Evolutionary conservation across 108 stramenopile species (phyloP).

Genomic region (Cyclotella atomus): DNA sequence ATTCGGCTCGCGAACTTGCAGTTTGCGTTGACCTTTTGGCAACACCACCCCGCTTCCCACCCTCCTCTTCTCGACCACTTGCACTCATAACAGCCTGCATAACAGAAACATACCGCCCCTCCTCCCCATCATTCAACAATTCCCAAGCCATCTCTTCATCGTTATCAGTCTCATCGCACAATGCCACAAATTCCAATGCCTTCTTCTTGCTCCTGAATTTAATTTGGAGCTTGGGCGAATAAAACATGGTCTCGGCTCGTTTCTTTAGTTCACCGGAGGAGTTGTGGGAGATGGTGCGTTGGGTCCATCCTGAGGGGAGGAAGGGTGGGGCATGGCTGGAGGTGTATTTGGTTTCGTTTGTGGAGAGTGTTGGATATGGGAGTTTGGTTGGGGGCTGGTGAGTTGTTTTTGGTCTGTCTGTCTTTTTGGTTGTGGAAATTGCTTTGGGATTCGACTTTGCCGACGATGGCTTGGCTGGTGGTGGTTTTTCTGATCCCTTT

Average conservation of each 20-base stretch:
- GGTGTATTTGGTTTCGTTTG: neutral
- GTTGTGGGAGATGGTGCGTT: constrained; percentile 8
- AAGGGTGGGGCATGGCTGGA: neutral
- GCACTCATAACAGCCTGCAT: neutral
- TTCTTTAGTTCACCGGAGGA: neutral
- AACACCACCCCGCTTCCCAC: too few species aligned
- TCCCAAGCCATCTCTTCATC: constrained; percentile 6
- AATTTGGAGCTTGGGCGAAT: neutral
- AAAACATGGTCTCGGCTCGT: neutral
- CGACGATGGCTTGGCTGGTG: neutral
- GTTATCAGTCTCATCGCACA: neutral
- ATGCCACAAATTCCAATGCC: neutral
- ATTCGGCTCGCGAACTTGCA: neutral
- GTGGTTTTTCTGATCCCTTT: neutral
- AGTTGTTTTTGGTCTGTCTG: neutral
- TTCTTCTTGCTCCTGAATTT: neutral
- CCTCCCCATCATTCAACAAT: neutral
- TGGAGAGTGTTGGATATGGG: neutral
- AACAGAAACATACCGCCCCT: neutral
- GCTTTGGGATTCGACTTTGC: neutral
- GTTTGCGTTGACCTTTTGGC: too few species aligned
- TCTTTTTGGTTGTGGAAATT: neutral
- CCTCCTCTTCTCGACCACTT: too few species aligned
- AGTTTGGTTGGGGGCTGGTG: neutral
- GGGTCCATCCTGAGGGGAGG: constrained; percentile 8